phyloP scores from a whole-genome alignment of 306 rosid species.

The Oxytropis ochrocephala region DNA sequence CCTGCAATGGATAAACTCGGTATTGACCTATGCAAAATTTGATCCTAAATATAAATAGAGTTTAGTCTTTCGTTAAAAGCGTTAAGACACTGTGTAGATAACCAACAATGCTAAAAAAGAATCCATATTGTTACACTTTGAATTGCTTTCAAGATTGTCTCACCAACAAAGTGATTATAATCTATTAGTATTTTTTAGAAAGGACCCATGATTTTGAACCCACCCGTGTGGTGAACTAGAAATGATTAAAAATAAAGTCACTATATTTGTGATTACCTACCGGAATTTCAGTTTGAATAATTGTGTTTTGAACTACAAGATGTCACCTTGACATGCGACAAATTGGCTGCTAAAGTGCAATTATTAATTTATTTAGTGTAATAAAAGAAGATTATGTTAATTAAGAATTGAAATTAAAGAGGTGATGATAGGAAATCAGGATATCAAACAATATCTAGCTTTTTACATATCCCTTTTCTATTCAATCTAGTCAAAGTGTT shows the following conservation, averaged over 20 bases:
- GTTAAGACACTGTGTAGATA: too few species aligned
- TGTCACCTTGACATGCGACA: constrained; percentile 74
- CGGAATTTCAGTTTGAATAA: constrained; percentile 21
- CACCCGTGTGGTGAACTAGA: constrained; percentile 47
- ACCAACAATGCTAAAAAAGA: too few species aligned
- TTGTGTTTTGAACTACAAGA: constrained; percentile 32
- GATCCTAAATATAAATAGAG: too few species aligned
- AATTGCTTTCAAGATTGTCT: constrained; percentile 22
- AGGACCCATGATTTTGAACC: constrained; percentile 15
- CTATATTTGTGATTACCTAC: constrained; percentile 16
- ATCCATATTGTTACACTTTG: neutral
- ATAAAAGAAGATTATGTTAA: neutral
- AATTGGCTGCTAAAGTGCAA: constrained; percentile 35
- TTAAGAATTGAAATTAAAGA: constrained; percentile 3
- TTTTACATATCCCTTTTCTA: neutral
- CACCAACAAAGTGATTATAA: neutral
- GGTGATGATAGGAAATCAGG: constrained; percentile 31
- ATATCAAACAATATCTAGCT: neutral
- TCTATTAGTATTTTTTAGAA: neutral
- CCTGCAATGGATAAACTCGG: too few species aligned
- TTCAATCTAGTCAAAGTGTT: constrained; percentile 31
- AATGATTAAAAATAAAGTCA: neutral
- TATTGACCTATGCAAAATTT: too few species aligned
- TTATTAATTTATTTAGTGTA: constrained; percentile 7
- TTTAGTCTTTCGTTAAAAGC: too few species aligned